Conservation (phyloP, 2,329 filamentous ascomycete genomes). For the Scopulariopsis brevicaulis region DNA sequence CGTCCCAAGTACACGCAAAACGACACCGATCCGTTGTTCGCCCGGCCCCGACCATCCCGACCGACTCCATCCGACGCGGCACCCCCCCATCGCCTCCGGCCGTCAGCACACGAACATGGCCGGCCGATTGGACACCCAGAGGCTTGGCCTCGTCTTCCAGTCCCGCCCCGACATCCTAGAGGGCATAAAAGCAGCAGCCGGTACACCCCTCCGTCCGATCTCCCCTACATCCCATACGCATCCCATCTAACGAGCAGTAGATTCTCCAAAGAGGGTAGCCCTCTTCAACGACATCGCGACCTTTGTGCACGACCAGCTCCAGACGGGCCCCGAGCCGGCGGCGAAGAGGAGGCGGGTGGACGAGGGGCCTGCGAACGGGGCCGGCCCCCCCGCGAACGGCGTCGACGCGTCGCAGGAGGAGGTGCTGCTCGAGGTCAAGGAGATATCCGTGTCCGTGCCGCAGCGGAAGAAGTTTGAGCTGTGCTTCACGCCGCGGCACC, state of each 20-base stretch:
- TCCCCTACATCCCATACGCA: not conserved
- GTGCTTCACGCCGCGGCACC: slow-evolving; percentile 46
- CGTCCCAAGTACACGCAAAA: not conserved
- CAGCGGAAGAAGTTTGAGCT: slow-evolving; percentile 59
- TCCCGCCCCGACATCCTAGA: slow-evolving; percentile 44
- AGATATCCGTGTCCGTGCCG: slow-evolving; percentile 55
- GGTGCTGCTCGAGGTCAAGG: slow-evolving; percentile 48
- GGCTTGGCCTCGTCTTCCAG: slow-evolving; percentile 39
- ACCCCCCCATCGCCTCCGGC: not conserved
- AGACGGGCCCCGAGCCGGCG: slow-evolving; percentile 29
- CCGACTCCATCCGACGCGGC: not conserved
- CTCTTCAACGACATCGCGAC: slow-evolving; percentile 46
- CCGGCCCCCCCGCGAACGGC: slow-evolving; percentile 7
- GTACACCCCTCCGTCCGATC: slow-evolving; percentile 20
- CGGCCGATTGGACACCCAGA: slow-evolving; percentile 33
- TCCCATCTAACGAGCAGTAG: slow-evolving; percentile 16
- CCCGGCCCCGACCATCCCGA: not conserved
- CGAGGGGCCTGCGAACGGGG: slow-evolving; percentile 15
- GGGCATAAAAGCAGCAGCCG: slow-evolving; percentile 39
- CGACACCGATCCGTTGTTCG: too few species aligned
- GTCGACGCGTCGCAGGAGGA: slow-evolving; percentile 33
- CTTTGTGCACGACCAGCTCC: slow-evolving; percentile 35
- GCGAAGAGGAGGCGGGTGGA: slow-evolving; percentile 43
- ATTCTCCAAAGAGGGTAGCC: slow-evolving; percentile 34
- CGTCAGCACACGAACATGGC: slow-evolving; percentile 20